Evolutionary conservation across 2,329 filamentous ascomycete genomes (phyloP), one percentile per base, ranked within the genome.

Genomic region (Phialemonium atrogriseum): DNA sequence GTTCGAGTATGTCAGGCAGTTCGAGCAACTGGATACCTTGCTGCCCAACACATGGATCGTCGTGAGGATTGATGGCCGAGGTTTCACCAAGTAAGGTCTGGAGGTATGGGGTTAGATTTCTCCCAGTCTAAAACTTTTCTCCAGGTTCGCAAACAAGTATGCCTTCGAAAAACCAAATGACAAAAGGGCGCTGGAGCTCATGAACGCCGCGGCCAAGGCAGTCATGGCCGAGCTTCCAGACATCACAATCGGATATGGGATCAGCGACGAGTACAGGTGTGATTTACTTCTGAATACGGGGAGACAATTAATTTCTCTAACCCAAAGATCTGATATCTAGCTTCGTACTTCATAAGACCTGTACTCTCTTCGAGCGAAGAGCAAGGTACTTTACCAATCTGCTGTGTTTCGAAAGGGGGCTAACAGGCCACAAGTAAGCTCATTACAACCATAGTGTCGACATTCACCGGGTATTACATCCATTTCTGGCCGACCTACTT

Each of bases 1-100:
- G 59, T 96, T 87, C 54, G 88, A 94, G 62, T 98, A 98, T 58
- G 89, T 96, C 41, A 85, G 84, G 54, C 60, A 66, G 28, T 96
- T 96, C 51, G 91, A 98, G 67, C 83, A 83, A 50, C 64, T 78
- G 6, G 87, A 95, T 51, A 60, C 61, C 27, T 64, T 98, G 24
- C 70, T 96, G 14, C 85, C 80, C 33, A 94, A 93, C 52, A 96
- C 89, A 16, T 98, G 88, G 87, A 82, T 96, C 35, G 86, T 96
- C 13, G 79, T 98, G 34, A 80, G 91, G 38, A 80, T 98, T 49
- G 91, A 98, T 59, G 91, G 91, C 15, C 73, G 89, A 42, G 88
- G 87, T 12, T 98, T 98, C 59, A 91, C 88, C 49, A 95, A 94
- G 86, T 93, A 64, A 52, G 58, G 10, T 13, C 17, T 7, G 13